A percentile compares a stretch with the other conserved stretches of the same genome.
Conservation (phyloP, 441 rosid genomes). For the Euphorbia corollata region DNA sequence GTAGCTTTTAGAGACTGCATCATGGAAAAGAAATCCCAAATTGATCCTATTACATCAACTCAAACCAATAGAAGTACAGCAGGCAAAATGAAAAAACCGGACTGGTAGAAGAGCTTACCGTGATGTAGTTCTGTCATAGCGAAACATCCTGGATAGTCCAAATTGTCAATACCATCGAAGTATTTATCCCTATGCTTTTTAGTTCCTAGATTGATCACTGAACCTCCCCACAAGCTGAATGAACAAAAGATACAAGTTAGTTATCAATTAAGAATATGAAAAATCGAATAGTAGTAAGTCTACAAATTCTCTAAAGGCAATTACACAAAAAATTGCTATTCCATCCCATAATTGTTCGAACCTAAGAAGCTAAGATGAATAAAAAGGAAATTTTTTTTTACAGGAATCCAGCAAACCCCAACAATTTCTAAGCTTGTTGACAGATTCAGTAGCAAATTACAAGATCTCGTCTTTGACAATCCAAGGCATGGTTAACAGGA, state of each 20-base stretch:
- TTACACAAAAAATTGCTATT: background rate
- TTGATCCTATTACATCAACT: background rate
- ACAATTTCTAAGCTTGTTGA: background rate
- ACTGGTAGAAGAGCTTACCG: slow-evolving; percentile 38
- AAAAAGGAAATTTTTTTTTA: background rate
- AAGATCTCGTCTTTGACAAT: background rate
- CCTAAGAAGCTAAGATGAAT: slow-evolving; percentile 1
- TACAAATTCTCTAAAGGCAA: background rate
- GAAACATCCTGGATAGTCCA: slow-evolving; percentile 91
- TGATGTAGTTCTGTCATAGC: slow-evolving; percentile 99
- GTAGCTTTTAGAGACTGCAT: no score
- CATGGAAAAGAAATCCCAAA: no score
- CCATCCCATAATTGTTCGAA: background rate
- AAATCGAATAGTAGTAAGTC: background rate
- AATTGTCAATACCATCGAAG: slow-evolving; percentile 68
- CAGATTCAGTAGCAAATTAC: background rate
- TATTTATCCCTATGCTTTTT: slow-evolving; percentile 86
- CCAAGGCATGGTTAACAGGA: background rate
- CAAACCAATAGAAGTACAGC: background rate
- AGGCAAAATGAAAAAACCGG: background rate
- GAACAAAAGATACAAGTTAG: slow-evolving; percentile 12
- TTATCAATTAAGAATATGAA: background rate
- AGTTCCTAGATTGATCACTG: slow-evolving; percentile 86
- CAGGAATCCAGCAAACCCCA: background rate
- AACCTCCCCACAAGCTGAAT: slow-evolving; percentile 97